Evolutionary conservation across 1,284 basidiomycete species (phyloP), one percentile per base, ranked within the genome.

Genomic region (Mycosarcoma maydis): DNA sequence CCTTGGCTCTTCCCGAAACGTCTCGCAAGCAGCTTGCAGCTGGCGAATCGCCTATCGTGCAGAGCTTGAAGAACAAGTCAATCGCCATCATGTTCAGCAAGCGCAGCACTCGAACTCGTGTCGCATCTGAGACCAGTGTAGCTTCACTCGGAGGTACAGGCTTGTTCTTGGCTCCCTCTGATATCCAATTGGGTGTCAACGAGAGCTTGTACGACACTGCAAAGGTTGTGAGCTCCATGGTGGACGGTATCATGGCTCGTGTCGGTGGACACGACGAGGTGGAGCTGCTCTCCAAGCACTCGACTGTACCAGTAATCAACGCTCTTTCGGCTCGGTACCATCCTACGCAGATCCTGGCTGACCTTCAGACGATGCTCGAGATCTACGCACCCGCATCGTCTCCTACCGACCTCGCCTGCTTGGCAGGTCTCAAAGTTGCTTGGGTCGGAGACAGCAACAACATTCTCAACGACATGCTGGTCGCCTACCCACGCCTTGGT

Each of bases 391-490:
- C 85, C 88, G 85, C 0, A 81, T 86, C 0, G 81, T 87, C 67
- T 78, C 90, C 78, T 76, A 59, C 67, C 19, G 45, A 55, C 17
- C 56, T 76, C 13, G 55, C 73, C 20, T 68, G 76, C 29, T 69
- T 84, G 2, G 68, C 78, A 1, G 79, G 81, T 1, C 78, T 83
- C 34, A 77, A 75, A 46, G 75, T 81, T 5, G 90, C 94, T 4
- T 98, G 94, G 84, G 88, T 98, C 48, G 96, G 95, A 7, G 96
- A 98, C 84, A 90, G 90, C 29, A 92, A 94, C 66, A 98, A 98
- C 82, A 93, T 98, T 49, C 86, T 96, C 56, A 93, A 98, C 83
- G 95, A 98, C 83, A 94, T 98, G 90, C 88, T 98, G 32, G 95
- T 97, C 52, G 88, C 92, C 7, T 91, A 91, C 78, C 95, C 95